A percentile compares a stretch with the other conserved stretches of the same genome.
Conservation (phyloP, 441 rosid genomes). For the Euphorbia schlechtendalii region DNA sequence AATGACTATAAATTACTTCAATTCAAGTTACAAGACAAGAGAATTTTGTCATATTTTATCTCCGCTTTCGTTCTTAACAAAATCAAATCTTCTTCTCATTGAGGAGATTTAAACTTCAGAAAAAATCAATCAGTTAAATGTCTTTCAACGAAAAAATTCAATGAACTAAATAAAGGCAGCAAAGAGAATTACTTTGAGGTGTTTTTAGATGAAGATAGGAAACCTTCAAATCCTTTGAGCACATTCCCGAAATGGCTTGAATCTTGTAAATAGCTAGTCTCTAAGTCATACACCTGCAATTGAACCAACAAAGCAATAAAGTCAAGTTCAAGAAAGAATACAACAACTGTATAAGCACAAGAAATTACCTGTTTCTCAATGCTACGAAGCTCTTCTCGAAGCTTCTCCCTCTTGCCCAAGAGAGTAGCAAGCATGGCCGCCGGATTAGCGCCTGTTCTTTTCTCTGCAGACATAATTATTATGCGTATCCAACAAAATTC, state of each 20-base stretch:
- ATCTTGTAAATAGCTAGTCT: constrained; percentile 88
- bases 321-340: not conserved
- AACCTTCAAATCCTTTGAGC: constrained; percentile 83
- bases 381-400: constrained; percentile 69
- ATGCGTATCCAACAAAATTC: not conserved
- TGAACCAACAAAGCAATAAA: not conserved
- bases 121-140: not conserved
- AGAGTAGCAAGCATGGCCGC: constrained; percentile 61
- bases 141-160: not conserved
- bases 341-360: not conserved
- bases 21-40: not conserved
- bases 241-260: constrained; percentile 75
- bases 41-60: not conserved
- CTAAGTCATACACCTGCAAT: constrained; percentile 77
- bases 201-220: constrained; percentile 69
- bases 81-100: not conserved
- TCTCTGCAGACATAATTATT: constrained; percentile 30
- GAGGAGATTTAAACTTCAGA: not conserved
- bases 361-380: constrained; percentile 68
- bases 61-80: not conserved
- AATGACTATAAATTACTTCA: not conserved
- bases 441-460: constrained; percentile 49
- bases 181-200: constrained; percentile 41
- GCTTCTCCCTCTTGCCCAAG: constrained; percentile 68
- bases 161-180: not conserved